Evolutionary conservation across 345 rosid genomes (phyloP).

Genomic region (Lepidium aucheri): DNA sequence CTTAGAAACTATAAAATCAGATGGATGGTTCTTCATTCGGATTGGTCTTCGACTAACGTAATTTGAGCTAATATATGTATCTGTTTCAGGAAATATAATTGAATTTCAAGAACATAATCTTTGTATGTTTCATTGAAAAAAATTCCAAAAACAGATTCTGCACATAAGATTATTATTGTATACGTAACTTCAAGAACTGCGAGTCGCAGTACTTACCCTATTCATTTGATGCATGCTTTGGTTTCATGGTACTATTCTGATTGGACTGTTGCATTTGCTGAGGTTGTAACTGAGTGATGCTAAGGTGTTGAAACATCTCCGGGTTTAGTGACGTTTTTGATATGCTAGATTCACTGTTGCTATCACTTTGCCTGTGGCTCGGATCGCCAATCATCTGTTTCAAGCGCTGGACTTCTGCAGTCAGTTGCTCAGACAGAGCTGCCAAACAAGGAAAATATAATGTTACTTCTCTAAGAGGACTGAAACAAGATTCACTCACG

Average conservation of each 20-base stretch:
- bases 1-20: no score
- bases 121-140: constrained; percentile 3
- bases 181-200: not conserved
- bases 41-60: no score
- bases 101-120: not conserved
- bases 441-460: constrained; percentile 1
- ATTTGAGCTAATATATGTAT: not conserved
- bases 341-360: not conserved
- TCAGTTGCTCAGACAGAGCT: constrained; percentile 45
- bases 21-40: no score
- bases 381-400: constrained; percentile 27
- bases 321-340: constrained; percentile 18
- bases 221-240: constrained; percentile 1
- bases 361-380: constrained; percentile 21
- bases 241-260: not conserved
- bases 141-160: constrained; percentile 12
- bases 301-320: constrained; percentile 25
- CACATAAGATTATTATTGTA: constrained; percentile 7
- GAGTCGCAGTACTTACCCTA: not conserved
- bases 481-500: not conserved
- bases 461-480: not conserved
- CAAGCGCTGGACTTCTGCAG: constrained; percentile 39
- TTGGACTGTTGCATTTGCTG: constrained; percentile 23
- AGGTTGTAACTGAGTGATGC: constrained; percentile 23
- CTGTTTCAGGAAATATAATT: constrained; percentile 2